Base-by-base conservation (phyloP, 345 rosid genomes). In the Boechera retrofracta region DNA sequence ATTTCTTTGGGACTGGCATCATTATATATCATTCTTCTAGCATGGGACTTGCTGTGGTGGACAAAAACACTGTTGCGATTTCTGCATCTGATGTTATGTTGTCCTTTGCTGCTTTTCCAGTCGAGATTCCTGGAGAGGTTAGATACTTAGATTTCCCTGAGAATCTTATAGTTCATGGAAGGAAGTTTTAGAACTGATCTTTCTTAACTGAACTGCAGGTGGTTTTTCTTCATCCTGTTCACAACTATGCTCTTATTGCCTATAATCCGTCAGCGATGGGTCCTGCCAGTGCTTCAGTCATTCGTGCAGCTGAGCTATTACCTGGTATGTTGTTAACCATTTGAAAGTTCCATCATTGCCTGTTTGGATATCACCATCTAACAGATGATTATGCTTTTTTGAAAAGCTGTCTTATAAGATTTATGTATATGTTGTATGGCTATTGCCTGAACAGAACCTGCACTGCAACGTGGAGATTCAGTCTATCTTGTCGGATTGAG, bases 41-140 rank as follows among this genome's bases (percentile, higher is more conserved):
- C 85, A 84, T 92, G 97, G 99, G 99, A 64, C 86, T 95, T 85
- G 96, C 89, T 71, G 95, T 82, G 58, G 97, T 95, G 78, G 99
- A 95, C 86, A 89, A 85, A 86, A 92, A 89, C 81, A 92, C 93
- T 5, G 97, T 91, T 65, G 87, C 98, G 24, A 82, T 91, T 78
- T 84, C 93, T 83, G 81, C 91, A 29, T 91, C 91, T 47, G 99
- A 95, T 80, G 90, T 95, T 87, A 88, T 95, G 91, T 72, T 95
- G 80, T 92, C 99, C 11, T 95, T 95, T 79, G 93, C 98, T 76
- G 99, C 97, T 69, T 92, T 83, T 81, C 98, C 99, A 42, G 87
- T 92, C 75, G 99, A 95, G 87, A 88, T 92, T 83, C 98, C 98
- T 21, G 99, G 98, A 74, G 93, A 95, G 96, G 98, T 95, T 80